phyloP scores from a whole-genome alignment of 2,329 filamentous ascomycete genomes.

The Alternaria sp. region DNA sequence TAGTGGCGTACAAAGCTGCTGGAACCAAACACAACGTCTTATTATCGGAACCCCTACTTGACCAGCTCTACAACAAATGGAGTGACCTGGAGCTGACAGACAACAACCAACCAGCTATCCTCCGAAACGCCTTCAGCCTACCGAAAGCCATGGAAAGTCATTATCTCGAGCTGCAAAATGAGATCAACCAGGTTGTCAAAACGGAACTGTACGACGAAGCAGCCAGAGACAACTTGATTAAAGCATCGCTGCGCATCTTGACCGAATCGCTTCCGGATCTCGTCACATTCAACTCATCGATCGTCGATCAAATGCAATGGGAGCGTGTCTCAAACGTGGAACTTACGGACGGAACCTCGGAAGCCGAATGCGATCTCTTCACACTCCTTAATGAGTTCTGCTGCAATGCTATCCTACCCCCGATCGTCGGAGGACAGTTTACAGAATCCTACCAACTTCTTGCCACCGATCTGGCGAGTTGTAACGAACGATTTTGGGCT shows the following conservation, averaged over 20 bases:
- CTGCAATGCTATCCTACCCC: slow-evolving; percentile 57
- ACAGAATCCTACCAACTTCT: slow-evolving; percentile 53
- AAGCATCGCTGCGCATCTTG: slow-evolving; percentile 39
- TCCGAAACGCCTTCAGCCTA: slow-evolving; percentile 40
- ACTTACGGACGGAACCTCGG: slow-evolving; percentile 47
- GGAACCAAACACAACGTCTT: slow-evolving; percentile 60
- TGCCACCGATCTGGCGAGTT: slow-evolving; percentile 61
- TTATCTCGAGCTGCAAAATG: slow-evolving; percentile 38
- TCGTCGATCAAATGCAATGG: slow-evolving; percentile 68
- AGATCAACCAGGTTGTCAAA: slow-evolving; percentile 38
- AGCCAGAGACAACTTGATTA: slow-evolving; percentile 51
- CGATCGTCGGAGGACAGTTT: slow-evolving; percentile 60
- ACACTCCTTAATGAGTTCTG: slow-evolving; percentile 64
- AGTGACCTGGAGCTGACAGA: slow-evolving; percentile 27
- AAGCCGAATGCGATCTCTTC: slow-evolving; percentile 55
- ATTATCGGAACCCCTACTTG: slow-evolving; percentile 55
- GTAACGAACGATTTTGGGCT: slow-evolving; percentile 62
- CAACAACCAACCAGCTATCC: slow-evolving; percentile 25
- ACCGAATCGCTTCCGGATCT: slow-evolving; percentile 59
- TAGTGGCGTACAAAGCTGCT: slow-evolving; percentile 59
- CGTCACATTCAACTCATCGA: slow-evolving; percentile 64
- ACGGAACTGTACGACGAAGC: slow-evolving; percentile 58
- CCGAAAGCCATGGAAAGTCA: slow-evolving; percentile 25
- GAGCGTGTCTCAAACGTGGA: slow-evolving; percentile 62
- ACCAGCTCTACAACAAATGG: slow-evolving; percentile 36